These are phyloP conservation scores for Pyronema domesticum DNA, from an alignment of 495 filamentous ascomycete genomes.

Conservation along the genomic window DNA sequence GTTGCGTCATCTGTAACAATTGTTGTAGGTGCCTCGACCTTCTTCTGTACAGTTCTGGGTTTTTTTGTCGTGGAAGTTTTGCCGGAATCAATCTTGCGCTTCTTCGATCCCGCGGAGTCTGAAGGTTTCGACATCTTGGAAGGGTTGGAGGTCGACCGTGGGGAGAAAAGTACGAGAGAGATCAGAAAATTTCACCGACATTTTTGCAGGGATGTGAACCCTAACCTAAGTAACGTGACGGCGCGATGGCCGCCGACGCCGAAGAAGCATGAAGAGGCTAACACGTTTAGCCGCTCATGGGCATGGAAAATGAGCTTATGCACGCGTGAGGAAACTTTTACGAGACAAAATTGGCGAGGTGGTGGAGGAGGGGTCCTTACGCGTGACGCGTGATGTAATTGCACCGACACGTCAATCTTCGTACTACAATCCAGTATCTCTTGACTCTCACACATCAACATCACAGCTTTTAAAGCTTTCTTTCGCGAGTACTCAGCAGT, in stretches of 20 bases:
- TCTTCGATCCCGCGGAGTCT: neutral
- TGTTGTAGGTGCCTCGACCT: neutral
- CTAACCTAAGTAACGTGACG: slow-evolving; percentile 1
- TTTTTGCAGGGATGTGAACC: neutral
- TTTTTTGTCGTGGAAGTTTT: neutral
- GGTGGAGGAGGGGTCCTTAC: no score
- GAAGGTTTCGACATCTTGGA: neutral
- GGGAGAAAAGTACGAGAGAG: neutral
- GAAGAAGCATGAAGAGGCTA: no score
- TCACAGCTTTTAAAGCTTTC: no score
- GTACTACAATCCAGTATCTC: no score
- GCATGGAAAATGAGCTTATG: no score
- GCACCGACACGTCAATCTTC: no score
- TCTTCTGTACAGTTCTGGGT: neutral
- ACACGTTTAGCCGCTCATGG: no score
- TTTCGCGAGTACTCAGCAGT: no score
- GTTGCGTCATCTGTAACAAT: neutral
- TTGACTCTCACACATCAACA: no score
- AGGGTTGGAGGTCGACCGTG: neutral
- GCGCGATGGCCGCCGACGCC: neutral
- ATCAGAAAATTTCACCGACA: neutral
- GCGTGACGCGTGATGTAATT: no score
- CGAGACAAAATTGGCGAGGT: no score
- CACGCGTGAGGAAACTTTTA: no score
- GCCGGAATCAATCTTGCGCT: neutral